A percentile compares a stretch with the other conserved stretches of the same genome.
phyloP scores from a whole-genome alignment of 2,329 filamentous ascomycete species.

The Ophiostoma montium region DNA sequence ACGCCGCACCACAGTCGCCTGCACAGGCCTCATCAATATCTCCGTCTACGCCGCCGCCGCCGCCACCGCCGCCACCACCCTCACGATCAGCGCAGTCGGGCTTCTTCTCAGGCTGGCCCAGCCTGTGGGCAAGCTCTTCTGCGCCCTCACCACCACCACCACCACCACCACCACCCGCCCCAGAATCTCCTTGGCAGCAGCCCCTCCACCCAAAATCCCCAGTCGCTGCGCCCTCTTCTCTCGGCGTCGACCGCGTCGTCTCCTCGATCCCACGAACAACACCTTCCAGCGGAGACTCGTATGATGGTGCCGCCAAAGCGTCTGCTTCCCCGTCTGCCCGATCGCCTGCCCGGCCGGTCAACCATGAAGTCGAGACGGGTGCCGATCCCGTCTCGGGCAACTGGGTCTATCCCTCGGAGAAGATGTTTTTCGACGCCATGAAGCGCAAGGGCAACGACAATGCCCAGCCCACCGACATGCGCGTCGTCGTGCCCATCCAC shows the following conservation, averaged over 20 bases:
- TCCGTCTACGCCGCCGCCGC: constrained; percentile 18
- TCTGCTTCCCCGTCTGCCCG: too few species aligned
- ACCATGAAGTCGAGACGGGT: constrained; percentile 66
- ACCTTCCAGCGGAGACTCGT: constrained; percentile 13
- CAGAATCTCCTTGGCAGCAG: background rate
- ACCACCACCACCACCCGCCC: background rate
- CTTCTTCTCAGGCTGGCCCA: constrained; percentile 7
- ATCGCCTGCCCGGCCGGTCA: constrained; percentile 29
- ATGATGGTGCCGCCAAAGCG: constrained; percentile 12
- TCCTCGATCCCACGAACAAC: constrained; percentile 58
- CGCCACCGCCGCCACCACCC: constrained; percentile 7
- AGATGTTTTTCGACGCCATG: constrained; percentile 97
- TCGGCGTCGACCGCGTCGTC: constrained; percentile 57
- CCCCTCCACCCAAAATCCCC: constrained; percentile 21
- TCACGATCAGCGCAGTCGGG: background rate
- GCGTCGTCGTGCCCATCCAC: constrained; percentile 87
- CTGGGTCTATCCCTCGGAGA: constrained; percentile 94
- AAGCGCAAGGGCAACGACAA: constrained; percentile 73
- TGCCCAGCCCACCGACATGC: constrained; percentile 62
- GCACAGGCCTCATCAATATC: too few species aligned
- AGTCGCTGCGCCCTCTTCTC: constrained; percentile 15
- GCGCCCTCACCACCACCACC: background rate
- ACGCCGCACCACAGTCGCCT: background rate
- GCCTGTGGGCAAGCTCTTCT: constrained; percentile 4
- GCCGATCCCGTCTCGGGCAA: constrained; percentile 59